phyloP scores from a whole-genome alignment of 2,329 filamentous ascomycete species.

The Penicillium sp. region DNA sequence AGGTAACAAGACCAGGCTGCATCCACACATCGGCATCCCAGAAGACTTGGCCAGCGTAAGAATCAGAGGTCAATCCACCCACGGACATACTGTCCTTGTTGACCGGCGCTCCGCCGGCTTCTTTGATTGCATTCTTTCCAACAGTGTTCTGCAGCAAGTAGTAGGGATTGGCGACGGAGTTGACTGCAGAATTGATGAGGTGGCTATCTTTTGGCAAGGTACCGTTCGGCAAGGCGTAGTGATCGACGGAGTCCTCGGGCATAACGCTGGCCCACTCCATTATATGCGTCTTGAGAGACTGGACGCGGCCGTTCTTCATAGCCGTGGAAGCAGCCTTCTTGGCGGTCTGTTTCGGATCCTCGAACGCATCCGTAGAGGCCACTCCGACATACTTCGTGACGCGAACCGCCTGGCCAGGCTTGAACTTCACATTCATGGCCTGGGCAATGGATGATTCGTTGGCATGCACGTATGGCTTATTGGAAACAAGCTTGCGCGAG shows the following conservation, averaged over 20 bases:
- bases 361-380: conserved; percentile 66
- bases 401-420: conserved; percentile 51
- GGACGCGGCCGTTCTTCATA: conserved; percentile 53
- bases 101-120: conserved; percentile 50
- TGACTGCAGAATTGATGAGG: conserved; percentile 53
- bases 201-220: conserved; percentile 55
- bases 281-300: conserved; percentile 54
- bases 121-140: conserved; percentile 51
- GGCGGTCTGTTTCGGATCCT: conserved; percentile 54
- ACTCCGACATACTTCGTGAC: conserved; percentile 66
- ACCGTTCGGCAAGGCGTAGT: conserved; percentile 57
- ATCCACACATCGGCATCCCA: conserved; percentile 68
- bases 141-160: conserved; percentile 50
- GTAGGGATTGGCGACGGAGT: conserved; percentile 47
- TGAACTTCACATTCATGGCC: conserved; percentile 52
- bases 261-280: conserved; percentile 61
- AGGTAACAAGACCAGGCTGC: conserved; percentile 62
- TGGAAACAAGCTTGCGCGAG: conserved; percentile 44
- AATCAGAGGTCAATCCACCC: conserved; percentile 64
- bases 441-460: conserved; percentile 65
- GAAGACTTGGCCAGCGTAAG: conserved; percentile 63
- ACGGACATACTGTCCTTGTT: conserved; percentile 64
- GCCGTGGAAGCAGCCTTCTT: conserved; percentile 52
- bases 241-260: conserved; percentile 60
- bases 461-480: conserved; percentile 48